Base-by-base conservation (phyloP, 176 grass and related monocot species). In the Oryza rufipogon region DNA sequence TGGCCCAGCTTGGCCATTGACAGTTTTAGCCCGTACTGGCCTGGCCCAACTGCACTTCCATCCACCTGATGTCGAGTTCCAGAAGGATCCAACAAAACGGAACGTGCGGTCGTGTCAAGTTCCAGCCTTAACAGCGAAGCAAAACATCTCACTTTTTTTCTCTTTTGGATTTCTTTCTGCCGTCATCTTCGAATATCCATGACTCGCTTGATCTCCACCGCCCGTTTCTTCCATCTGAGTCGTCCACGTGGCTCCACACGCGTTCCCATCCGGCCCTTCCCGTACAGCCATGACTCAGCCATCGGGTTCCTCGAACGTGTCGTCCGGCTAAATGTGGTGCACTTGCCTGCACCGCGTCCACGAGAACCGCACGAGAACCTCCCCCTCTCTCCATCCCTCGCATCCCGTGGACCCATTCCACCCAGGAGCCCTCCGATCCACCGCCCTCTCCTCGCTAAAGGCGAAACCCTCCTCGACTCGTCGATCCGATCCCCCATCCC, bases 251-350 rank as follows among this genome's bases (percentile, higher is more conserved):
- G 36, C 6, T 38, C 36, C 36, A 6, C 36, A 63, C 47, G 52
- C 44, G 79, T 58, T 67, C 16, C 54, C 80, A 19, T 61, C 67
- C 48, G 39, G 6, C 32, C 20, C 49, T 78, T 78, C 76, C 75
- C 68, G 83, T 86, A 86, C 73, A 74, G 11, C 30, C 23, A 75
- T 90, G 84, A 83, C 88, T 90, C 88, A 83, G 79, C 84, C 68
- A 51, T 78, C 84, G 68, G 11, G 3, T 10, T 48, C 88, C 80
- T 91, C 85, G 76, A 87, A 91, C 80, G 80, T 71, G 89, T 84
- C 89, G 85, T 1, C 75, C 48, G 1, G 34, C 33, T 34, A 67
- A 19, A 66, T 7, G 19, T 6, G 6, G 16, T 0, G 6, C 17
- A 10, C 33, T 4, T 7, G 0, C 23, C 77, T 81, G 10, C 71